Base-by-base conservation (phyloP, 345 rosid genomes). In the Camelina hispida region DNA sequence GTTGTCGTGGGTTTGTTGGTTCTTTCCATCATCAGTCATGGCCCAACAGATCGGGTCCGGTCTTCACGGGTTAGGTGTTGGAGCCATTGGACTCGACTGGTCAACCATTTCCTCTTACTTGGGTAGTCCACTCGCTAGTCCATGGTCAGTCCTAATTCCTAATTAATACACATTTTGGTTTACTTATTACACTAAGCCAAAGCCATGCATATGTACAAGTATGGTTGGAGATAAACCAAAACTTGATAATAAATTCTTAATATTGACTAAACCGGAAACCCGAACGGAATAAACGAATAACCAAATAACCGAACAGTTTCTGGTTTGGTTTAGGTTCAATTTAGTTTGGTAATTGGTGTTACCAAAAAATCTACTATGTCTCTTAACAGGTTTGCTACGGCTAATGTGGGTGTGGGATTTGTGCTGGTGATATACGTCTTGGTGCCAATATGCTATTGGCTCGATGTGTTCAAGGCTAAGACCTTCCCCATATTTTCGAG, bases 61-160 rank as follows among this genome's bases (percentile, higher is more conserved):
- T 30, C 94, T 92, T 18, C 85, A 88, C n/a, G 99, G 98, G 62
- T 88, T 95, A 4, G 98, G 99, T 18, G 72, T 90, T 7, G 89
- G 79, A 2, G 87, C 93, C 4, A 16, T 95, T 3, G 99, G 97
- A 7, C 58, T 95, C 7, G 98, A 95, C 73, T 92, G 98, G 98
- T 89, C 99, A 78, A 86, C 97, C 44, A 95, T 89, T 74, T 95
- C 98, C 1, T 80, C 99, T 42, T 92, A 92, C 83, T 93, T 95
- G 5, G 99, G 98, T 52, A 95, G 99, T 83, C 99, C 98, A 38
- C 90, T 95, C 6, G 99, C 99, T 28, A 95, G 99, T 84, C 99
- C 99, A 43, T 95, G 99, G 98, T 77, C 1, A 56, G 80, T 77
- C 66, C 75, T 8, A 40, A 47, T n/a, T n/a, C n/a, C n/a, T n/a